Conservation (phyloP, 192 early-diverging fungal species). For the Helicostylum pulchrum region DNA sequence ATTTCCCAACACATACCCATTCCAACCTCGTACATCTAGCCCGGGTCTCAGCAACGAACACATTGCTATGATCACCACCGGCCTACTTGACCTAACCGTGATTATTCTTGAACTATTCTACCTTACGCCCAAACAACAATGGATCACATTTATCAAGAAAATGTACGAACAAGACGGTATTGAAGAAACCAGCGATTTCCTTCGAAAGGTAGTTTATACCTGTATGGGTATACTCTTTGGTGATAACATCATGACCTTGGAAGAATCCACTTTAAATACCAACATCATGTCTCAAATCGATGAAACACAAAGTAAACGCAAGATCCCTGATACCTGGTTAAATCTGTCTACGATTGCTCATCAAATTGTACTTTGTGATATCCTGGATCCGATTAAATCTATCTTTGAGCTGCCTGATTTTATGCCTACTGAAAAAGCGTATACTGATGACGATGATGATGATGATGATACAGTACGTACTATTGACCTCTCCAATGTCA, state of each 20-base stretch:
- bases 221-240: conserved; percentile 35
- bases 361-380: conserved; percentile 33
- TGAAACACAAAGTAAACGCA: neutral
- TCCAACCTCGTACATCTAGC: conserved; percentile 2
- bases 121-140: conserved; percentile 27
- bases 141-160: conserved; percentile 15
- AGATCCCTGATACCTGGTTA: conserved; percentile 34
- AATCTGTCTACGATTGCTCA: conserved; percentile 41
- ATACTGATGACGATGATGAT: conserved; percentile 9
- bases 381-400: conserved; percentile 23
- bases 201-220: conserved; percentile 23
- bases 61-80: conserved; percentile 29
- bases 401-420: conserved; percentile 24
- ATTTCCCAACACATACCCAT: conserved; percentile 29
- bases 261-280: neutral
- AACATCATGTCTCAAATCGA: conserved; percentile 5
- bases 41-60: neutral
- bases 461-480: neutral
- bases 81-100: conserved; percentile 32
- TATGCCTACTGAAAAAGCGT: conserved; percentile 4
- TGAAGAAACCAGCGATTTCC: conserved; percentile 17
- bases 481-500: neutral
- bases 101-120: conserved; percentile 35
- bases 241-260: conserved; percentile 11
- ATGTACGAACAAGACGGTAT: conserved; percentile 15